Percentiles rank a stretch among this genome's conserved stretches.
Conservation (phyloP, 805 yeast species). For the Debaryomyces prosopidis region DNA sequence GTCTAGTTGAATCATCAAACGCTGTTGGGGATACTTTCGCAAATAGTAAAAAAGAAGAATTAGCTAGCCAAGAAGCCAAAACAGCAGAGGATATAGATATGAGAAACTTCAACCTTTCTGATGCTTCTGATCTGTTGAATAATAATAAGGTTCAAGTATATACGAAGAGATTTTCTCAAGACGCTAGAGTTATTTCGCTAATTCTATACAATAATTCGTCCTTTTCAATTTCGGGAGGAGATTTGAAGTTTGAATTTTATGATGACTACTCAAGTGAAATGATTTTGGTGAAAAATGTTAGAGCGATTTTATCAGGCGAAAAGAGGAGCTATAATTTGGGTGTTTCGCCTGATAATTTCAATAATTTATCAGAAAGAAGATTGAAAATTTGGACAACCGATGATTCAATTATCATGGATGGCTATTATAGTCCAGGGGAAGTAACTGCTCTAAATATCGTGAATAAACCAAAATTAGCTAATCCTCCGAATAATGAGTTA, state of each 20-base stretch:
- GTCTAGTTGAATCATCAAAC: slow-evolving; percentile 14
- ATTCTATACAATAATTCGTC: slow-evolving; percentile 23
- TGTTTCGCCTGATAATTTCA: slow-evolving; percentile 13
- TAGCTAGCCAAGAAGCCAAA: neutral
- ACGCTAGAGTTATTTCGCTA: slow-evolving; percentile 22
- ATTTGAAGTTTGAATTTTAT: slow-evolving; percentile 27
- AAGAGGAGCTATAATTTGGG: slow-evolving; percentile 29
- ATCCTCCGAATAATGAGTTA: neutral
- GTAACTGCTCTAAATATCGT: neutral
- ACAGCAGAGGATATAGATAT: neutral
- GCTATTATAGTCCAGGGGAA: slow-evolving; percentile 7
- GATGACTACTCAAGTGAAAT: slow-evolving; percentile 13
- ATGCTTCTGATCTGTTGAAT: slow-evolving; percentile 4
- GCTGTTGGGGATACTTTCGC: neutral
- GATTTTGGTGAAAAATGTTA: slow-evolving; percentile 24
- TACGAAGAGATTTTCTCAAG: slow-evolving; percentile 16
- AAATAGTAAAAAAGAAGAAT: neutral
- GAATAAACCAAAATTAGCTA: neutral
- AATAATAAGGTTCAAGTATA: slow-evolving; percentile 9
- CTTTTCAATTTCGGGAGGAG: slow-evolving; percentile 25
- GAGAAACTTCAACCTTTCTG: neutral
- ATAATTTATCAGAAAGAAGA: slow-evolving; percentile 14
- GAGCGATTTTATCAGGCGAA: slow-evolving; percentile 23
- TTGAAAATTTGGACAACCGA: slow-evolving; percentile 19
- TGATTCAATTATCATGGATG: slow-evolving; percentile 15